Base-by-base conservation (phyloP, 2,329 filamentous ascomycete genomes). In the Sporothrix phasma region DNA sequence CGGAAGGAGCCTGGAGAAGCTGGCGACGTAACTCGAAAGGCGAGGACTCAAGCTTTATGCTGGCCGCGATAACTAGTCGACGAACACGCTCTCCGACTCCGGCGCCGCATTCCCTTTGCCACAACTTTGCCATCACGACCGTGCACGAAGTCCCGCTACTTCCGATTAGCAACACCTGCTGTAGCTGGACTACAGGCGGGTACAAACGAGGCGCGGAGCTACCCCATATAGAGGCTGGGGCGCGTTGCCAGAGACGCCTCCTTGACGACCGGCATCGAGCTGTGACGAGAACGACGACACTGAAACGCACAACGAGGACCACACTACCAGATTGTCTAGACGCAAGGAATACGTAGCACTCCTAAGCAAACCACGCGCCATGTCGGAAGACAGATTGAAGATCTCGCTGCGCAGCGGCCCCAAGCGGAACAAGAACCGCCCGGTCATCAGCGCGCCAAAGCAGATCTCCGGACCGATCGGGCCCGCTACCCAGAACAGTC, bases 361-460 rank as follows among this genome's bases (percentile, higher is more conserved):
- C 34, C 1, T 4, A 26, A 39, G 6, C 29, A 37, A 5, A 65
- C 3, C 19, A 8, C 26, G n/a, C 56, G 71, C 64, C 69, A 87
- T 87, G 84, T 85, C 84, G 15, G 84, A 87, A 69, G 83, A 85
- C 69, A 78, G 80, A 68, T 80, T 78, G 73, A 84, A 82, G 74
- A 83, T 85, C 69, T 88, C 85, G 65, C 79, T 88, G 64, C 80
- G 85, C 45, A 86, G 79, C 72, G 83, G 82, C 31, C 73, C 77
- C 64, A 87, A 86, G 74, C 78, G 84, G 70, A 86, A 85, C 70
- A 86, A 85, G 71, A 77, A 74, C 53, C 81, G 84, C n/a, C 83
- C 84, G 19, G 76, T 77, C 64, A 87, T 87, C 72, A 86, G 84
- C 72, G 81, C 84, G 6, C 84, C 84, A 31, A 78, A 79, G 67